Conservation (phyloP, 2,329 filamentous ascomycete species). For the Colletotrichum sansevieriae region DNA sequence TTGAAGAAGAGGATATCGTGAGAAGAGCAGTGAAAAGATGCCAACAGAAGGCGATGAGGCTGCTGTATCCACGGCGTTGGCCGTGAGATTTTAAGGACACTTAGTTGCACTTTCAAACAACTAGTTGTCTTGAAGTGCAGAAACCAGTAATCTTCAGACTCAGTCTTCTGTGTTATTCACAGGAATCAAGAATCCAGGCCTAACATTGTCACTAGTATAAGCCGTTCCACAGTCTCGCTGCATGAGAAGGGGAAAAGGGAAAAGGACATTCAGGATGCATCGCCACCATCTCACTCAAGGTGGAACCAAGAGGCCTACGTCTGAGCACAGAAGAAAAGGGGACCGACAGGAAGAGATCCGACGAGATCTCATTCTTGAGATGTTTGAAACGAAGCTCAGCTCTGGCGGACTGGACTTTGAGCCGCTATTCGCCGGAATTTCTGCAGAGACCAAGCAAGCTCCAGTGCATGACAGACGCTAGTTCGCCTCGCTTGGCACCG, state of each 20-base stretch:
- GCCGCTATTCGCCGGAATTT: conserved; percentile 23
- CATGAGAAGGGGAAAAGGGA: conserved; percentile 3
- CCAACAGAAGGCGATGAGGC: background rate
- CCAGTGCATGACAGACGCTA: conserved; percentile 26
- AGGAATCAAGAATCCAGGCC: background rate
- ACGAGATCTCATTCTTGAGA: conserved; percentile 22
- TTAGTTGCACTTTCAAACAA: background rate
- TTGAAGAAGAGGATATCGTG: background rate
- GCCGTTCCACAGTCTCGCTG: background rate
- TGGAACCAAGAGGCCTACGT: conserved; percentile 15
- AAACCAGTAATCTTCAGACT: background rate
- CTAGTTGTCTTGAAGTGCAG: background rate
- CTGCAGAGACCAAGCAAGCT: conserved; percentile 35
- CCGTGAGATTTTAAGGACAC: background rate
- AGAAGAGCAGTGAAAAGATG: no score
- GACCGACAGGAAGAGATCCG: conserved; percentile 19
- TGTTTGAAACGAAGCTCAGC: conserved; percentile 38
- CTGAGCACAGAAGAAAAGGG: conserved; percentile 18
- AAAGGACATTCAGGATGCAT: conserved; percentile 14
- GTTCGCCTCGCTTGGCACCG: conserved; percentile 17
- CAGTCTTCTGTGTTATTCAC: background rate
- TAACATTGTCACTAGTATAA: background rate
- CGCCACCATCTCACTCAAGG: conserved; percentile 13
- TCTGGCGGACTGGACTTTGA: conserved; percentile 9
- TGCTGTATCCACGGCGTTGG: background rate